Percentiles rank a stretch among this genome's conserved stretches.
Conservation (phyloP, 1,284 basidiomycete genomes). For the Rhodotorula glutinis region DNA sequence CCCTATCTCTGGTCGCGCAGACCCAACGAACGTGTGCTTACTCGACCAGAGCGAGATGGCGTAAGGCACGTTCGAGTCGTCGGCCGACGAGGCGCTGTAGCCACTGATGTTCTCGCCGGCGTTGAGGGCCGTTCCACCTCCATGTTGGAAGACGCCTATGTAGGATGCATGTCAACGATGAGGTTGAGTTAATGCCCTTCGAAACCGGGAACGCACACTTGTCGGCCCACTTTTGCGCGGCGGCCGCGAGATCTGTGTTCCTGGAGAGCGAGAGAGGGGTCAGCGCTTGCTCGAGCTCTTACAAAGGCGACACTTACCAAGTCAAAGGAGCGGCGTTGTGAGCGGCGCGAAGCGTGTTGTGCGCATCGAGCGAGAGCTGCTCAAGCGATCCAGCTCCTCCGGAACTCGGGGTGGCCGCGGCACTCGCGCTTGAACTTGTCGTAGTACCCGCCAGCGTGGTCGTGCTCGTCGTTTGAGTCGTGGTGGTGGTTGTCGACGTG, state of each 20-base stretch:
- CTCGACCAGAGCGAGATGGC: constrained; percentile 8
- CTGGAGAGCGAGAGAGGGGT: not conserved
- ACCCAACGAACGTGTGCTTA: not conserved
- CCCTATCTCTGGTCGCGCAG: too few relatives aligned
- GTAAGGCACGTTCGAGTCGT: not conserved
- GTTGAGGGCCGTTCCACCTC: constrained; percentile 3
- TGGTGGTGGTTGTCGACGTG: not conserved
- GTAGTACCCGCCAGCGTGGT: not conserved
- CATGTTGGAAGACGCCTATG: constrained; percentile 19
- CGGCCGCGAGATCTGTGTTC: constrained; percentile 14
- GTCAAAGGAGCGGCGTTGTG: constrained; percentile 16
- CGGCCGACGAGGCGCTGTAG: not conserved
- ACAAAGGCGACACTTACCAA: constrained; percentile 14
- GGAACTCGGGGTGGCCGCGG: not conserved
- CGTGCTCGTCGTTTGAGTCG: not conserved
- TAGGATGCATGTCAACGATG: too few relatives aligned
- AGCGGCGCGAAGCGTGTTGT: constrained; percentile 28
- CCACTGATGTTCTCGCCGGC: constrained; percentile 28
- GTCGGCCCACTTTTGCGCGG: constrained; percentile 33
- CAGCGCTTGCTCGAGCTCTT: not conserved
- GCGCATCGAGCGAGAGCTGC: constrained; percentile 10
- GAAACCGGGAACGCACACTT: constrained; percentile 8
- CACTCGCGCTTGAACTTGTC: not conserved
- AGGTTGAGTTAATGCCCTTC: too few relatives aligned
- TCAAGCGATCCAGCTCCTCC: constrained; percentile 1